These are phyloP conservation scores for Beauveria varroae DNA, from an alignment of 2,329 filamentous ascomycete species.

Conservation along the genomic window DNA sequence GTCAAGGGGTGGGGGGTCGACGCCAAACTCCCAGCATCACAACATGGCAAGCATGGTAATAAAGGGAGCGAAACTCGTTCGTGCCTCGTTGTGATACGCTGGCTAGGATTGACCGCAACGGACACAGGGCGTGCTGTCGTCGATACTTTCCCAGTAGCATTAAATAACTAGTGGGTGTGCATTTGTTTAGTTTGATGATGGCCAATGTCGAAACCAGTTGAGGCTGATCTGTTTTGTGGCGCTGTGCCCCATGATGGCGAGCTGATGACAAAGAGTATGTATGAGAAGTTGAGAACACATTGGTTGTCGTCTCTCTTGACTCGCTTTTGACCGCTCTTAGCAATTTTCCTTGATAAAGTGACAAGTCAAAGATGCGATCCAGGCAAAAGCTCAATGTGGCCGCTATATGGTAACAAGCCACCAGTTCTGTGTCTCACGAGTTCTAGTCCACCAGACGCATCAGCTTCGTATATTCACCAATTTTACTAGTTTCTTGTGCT, in stretches of 20 bases:
- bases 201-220: background rate
- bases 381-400: no score
- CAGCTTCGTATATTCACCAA: background rate
- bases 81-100: background rate
- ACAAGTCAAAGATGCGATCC: no score
- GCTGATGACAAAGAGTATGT: no score
- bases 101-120: background rate
- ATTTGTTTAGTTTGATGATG: conserved; percentile 10
- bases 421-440: no score
- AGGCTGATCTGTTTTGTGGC: conserved; percentile 10
- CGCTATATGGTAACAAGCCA: no score
- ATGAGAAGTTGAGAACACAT: no score
- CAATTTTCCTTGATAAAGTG: no score
- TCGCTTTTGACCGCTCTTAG: no score
- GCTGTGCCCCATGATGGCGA: no score
- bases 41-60: no score
- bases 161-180: background rate
- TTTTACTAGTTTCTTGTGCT: background rate
- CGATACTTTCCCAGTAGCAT: conserved; percentile 6
- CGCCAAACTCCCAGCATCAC: background rate
- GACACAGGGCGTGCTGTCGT: background rate
- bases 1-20: background rate
- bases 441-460: background rate
- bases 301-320: no score
- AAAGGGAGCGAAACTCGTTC: background rate